Evolutionary conservation across 2,329 filamentous ascomycete species (phyloP), one percentile per base, ranked within the genome.

Genomic region (Fusarium sp.): DNA sequence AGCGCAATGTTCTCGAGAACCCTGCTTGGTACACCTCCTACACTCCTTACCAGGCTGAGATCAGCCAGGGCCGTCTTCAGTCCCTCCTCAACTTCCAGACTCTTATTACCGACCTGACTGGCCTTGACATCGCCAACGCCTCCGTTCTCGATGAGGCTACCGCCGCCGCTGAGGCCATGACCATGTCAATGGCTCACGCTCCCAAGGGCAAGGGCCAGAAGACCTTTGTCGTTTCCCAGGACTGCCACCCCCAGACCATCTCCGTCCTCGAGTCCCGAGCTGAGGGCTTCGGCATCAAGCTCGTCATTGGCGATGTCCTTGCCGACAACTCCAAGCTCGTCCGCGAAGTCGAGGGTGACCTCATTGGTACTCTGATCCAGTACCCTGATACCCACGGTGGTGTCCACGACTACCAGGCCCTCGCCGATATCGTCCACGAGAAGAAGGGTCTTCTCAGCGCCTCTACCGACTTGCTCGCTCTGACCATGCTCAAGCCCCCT

Each of bases 11-110:
- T 14, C 84, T 98, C 55, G 94, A 98, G 85, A 95, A 92, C 79
- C 94, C 95, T 12, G 94, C 91, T 8, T 98, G 95, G 95, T 98
- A 98, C 81, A 98, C 95, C 47, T 97, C 94, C 83, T 98, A 98
- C 81, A 98, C 95, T 0, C 95, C 95, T 20, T 98, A 98, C 82
- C 95, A 98, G 83, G 92, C 95, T 6, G 95, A 98, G 83, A 97
- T 98, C 84, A 97, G 94, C 79, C 95, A 98, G 83, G 95, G 95
- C 30, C 90, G 95, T 56, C 82, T 98, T 66, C 94, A 98, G 84
- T 97, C 94, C 6, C 85, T 98, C 49, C 85, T 98, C 67, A 98
- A 98, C 85, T 98, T 94, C 84, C 95, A 98, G 84, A 98, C 95
- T 18, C 85, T 98, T 81, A 92, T 97, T 16, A 90, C 91, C 3